Base-by-base conservation (phyloP, 2,329 filamentous ascomycete genomes). In the Phoma sp. region DNA sequence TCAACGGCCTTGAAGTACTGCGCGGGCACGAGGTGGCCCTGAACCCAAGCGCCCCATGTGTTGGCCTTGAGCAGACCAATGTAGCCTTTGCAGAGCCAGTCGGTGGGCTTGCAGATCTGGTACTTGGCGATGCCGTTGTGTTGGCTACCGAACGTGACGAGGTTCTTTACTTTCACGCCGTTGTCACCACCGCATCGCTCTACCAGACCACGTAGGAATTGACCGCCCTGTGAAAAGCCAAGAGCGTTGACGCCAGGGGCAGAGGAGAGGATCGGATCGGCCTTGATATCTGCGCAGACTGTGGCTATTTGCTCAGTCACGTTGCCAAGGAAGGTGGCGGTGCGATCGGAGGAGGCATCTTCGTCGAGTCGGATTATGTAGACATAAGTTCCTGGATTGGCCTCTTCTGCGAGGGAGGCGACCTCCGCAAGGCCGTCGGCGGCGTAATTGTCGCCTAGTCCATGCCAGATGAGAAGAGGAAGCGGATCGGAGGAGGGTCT, bases 391-490 rank as follows among this genome's bases (percentile, higher is more conserved):
- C 91, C 92, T 0, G 92, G 92, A 76, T 96, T 86, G 53, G 86
- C 80, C 44, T 84, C 76, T 55, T 91, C 83, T 61, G 89, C 89
- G 43, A 97, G 83, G n/a, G 83, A 78, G 60, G 85, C 90, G 29
- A 96, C 83, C 49, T 82, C 75, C 64, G 85, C 84, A 51, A 98
- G 82, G 53, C 93, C 92, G 1, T 92, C 88, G 60, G 86, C 85
- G 47, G 86, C 84, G 78, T 88, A 96, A 74, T 88, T 84, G 77
- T 95, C 91, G 67, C 85, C 85, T n/a, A 88, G 78, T 53, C 87
- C 95, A 76, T 99, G 95, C 95, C 95, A 99, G 78, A 99, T 90
- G 56, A 99, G 84, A 32, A 99, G 82, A 0, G 95, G 95, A 27
- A 97, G 92, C 8, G 64, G 73, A 53, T 67, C 52, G 36, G 56